phyloP scores from a whole-genome alignment of 768 basidiomycete genomes.

The Tylopilus sp. region DNA sequence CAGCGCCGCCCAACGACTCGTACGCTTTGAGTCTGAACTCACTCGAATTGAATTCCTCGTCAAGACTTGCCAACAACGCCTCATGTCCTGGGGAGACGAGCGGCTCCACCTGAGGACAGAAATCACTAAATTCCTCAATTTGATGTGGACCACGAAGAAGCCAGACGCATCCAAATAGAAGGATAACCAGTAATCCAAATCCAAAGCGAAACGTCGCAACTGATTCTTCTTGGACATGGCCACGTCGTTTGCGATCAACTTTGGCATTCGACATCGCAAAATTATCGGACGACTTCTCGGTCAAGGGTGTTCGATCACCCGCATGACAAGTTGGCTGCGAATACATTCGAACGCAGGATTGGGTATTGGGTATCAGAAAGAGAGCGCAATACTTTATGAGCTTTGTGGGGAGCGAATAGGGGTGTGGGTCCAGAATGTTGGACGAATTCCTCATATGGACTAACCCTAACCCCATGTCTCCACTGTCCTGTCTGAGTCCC shows the following conservation, averaged over 20 bases:
- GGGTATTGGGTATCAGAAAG: too few species aligned
- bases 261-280: background rate
- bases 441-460: too few species aligned
- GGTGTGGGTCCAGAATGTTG: too few species aligned
- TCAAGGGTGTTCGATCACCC: background rate
- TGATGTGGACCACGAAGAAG: background rate
- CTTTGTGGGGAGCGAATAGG: too few species aligned
- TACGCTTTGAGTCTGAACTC: slow-evolving; percentile 30
- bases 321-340: background rate
- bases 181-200: too few species aligned
- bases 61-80: slow-evolving; percentile 22
- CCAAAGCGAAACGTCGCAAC: too few species aligned
- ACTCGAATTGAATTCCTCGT: slow-evolving; percentile 17
- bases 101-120: slow-evolving; percentile 29
- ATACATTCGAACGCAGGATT: background rate
- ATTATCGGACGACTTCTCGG: slow-evolving; percentile 1
- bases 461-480: too few species aligned
- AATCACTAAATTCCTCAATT: slow-evolving; percentile 1
- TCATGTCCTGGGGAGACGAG: slow-evolving; percentile 14
- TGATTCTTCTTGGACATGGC: background rate
- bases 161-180: slow-evolving; percentile 9
- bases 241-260: slow-evolving; percentile 14
- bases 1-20: slow-evolving; percentile 34
- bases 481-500: too few species aligned
- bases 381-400: too few species aligned